Evolutionary conservation across 2,329 filamentous ascomycete genomes (phyloP).

Genomic region (Diaporthe nobilis): DNA sequence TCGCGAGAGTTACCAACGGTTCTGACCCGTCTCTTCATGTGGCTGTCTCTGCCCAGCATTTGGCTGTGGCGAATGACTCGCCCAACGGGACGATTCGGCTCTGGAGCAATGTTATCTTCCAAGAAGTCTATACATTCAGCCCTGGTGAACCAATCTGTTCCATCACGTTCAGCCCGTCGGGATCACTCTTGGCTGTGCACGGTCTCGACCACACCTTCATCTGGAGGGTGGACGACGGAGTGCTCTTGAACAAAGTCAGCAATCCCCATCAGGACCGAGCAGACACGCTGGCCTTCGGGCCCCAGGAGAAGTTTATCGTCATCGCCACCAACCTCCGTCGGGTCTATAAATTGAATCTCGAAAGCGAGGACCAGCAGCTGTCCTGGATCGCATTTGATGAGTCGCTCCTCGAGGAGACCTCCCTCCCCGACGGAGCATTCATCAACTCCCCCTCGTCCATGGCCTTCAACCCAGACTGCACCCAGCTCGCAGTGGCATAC

Average conservation of each 20-base stretch:
- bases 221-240: conserved; percentile 24
- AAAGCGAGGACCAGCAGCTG: not conserved
- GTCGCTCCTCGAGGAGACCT: conserved; percentile 16
- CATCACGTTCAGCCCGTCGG: conserved; percentile 23
- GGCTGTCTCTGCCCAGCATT: conserved; percentile 21
- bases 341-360: not conserved
- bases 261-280: conserved; percentile 22
- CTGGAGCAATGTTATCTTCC: conserved; percentile 30
- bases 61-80: conserved; percentile 23
- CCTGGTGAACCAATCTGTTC: conserved; percentile 26
- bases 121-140: not conserved
- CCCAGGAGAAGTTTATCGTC: conserved; percentile 21
- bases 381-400: conserved; percentile 17
- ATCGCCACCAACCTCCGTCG: conserved; percentile 21
- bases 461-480: conserved; percentile 35
- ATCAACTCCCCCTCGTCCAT: conserved; percentile 32
- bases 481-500: conserved; percentile 30
- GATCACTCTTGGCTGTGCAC: not conserved
- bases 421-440: conserved; percentile 24
- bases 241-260: not conserved
- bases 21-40: conserved; percentile 22
- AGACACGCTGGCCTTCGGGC: conserved; percentile 14
- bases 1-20: conserved; percentile 45
- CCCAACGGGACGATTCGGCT: conserved; percentile 22
- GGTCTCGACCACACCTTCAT: conserved; percentile 32